Evolutionary conservation across 2,329 filamentous ascomycete genomes (phyloP).

Genomic region (Trichoderma endophyticum): DNA sequence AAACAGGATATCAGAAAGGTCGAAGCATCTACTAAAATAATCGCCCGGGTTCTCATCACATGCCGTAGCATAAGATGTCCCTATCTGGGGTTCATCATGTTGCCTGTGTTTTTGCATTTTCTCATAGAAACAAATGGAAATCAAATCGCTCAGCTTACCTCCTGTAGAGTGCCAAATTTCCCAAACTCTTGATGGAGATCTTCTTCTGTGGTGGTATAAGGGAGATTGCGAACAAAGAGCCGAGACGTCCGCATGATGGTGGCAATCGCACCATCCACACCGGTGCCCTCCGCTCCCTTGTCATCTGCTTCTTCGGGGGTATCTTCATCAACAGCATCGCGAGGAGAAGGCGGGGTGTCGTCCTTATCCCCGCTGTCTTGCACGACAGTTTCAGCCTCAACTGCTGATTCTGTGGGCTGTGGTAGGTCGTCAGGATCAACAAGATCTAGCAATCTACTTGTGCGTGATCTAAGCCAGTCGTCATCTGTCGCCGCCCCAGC

Average conservation of each 20-base stretch:
- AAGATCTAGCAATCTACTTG: constrained; percentile 80
- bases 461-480: constrained; percentile 89
- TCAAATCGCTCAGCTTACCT: constrained; percentile 62
- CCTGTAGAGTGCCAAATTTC: constrained; percentile 72
- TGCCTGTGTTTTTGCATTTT: constrained; percentile 31
- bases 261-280: constrained; percentile 41
- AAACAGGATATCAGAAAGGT: constrained; percentile 61
- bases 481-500: constrained; percentile 65
- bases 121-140: constrained; percentile 9
- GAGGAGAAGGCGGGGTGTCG: constrained; percentile 27
- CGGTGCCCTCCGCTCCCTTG: constrained; percentile 31
- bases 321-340: constrained; percentile 25
- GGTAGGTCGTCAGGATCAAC: constrained; percentile 66
- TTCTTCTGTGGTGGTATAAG: constrained; percentile 74
- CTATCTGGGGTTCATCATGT: constrained; percentile 98
- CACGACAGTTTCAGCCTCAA: constrained; percentile 13
- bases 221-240: constrained; percentile 84
- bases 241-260: constrained; percentile 70
- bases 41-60: constrained; percentile 89
- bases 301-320: constrained; percentile 25
- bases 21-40: constrained; percentile 99
- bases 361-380: constrained; percentile 24
- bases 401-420: constrained; percentile 20
- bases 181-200: constrained; percentile 72
- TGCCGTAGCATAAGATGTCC: constrained; percentile 97